Base-by-base conservation (phyloP, 2,329 filamentous ascomycete genomes). In the Aulographum hederae region DNA sequence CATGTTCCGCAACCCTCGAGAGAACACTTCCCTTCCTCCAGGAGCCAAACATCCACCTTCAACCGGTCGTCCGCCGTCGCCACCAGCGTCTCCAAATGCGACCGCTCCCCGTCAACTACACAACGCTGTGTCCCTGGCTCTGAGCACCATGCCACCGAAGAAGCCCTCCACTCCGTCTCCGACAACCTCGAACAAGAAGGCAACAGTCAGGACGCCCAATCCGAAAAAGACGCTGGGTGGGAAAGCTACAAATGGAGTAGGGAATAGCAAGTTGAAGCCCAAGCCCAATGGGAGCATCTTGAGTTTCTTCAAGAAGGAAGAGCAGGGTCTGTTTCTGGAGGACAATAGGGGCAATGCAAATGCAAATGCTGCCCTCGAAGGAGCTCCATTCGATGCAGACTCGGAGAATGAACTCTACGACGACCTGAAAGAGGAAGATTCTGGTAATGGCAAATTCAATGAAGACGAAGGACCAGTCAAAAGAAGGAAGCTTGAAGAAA, bases 1-100 rank as follows among this genome's bases (percentile, higher is more conserved):
- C 8, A 69, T 69, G 64, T 69, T 70, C 39, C 57, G 64, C 34
- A 69, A 65, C 30, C 63, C 64, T 29, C 54, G 65, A 47, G 58
- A 66, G 36, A 60, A 60, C 36, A 43, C 43, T 19, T 36, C 44
- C 26, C 43, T 48, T 18, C 38, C 50, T n/a, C 43, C 47, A 17
- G 42, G 47, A 28, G 46, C 45, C 13, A 46, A 47, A 38, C 28
- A 56, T 17, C 43, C 51, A 27, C 60, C 61, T 4, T 65, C 61
- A 0, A 58, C 54, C 34, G 65, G 65, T 28, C 58, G 65, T 35
- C 48, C 62, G 18, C 65, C 65, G 26, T 67, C 63, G 45, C 65
- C 66, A 51, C 58, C 59, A 34, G 40, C 19, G 3, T 27, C 16
- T 28, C 27, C 11, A 8, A 33, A 47, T 25, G 29, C 14, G 34